Base-by-base conservation (phyloP, 192 early-diverging fungal species). In the Linnemannia zychae region DNA sequence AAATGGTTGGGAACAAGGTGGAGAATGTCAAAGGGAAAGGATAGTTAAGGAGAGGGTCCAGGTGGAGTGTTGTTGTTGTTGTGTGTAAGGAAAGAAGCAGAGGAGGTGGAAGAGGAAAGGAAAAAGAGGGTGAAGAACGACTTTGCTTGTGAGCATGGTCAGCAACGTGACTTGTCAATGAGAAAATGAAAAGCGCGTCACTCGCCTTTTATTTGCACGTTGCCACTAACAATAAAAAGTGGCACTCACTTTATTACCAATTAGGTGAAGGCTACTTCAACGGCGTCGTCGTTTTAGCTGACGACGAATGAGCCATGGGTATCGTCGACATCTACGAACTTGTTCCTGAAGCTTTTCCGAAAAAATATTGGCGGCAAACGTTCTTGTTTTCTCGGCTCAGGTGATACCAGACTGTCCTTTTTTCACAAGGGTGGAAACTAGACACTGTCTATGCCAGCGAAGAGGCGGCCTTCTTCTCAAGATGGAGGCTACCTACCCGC, bases 401-500 rank as follows among this genome's bases (percentile, higher is more conserved):
- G 47, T 1, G 52, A 63, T 28, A 57, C 53, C 52, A 78, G n/a
- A 78, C 63, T 78, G 33, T 78, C 76, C 38, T 71, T 49, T 48
- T 82, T 71, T 36, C 76, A 24, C 33, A 76, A 15, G 48, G 72
- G 38, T 37, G 71, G 49, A 72, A 79, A 7, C 48, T 46, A 22
- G 17, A 18, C 17, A 48, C 70, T 15, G 28, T 20, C 60, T 66
- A 70, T 18, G 77, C 70, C 24, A 78, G n/a, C 20, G 77, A 72
- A 12, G 31, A 70, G 70, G 17, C n/a, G 44, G 18, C 7, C 69
- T 40, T 5, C 77, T 7, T 40, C 33, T 36, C 7, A 78, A 24
- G 9, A 71, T 31, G 15, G 77, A 66, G 16, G 44, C 33, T 2
- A 70, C 52, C 72, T 70, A 69, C 9, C 77, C 77, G n/a, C n/a